Conservation (phyloP, 2,329 filamentous ascomycete species). For the Colletotrichum horii region DNA sequence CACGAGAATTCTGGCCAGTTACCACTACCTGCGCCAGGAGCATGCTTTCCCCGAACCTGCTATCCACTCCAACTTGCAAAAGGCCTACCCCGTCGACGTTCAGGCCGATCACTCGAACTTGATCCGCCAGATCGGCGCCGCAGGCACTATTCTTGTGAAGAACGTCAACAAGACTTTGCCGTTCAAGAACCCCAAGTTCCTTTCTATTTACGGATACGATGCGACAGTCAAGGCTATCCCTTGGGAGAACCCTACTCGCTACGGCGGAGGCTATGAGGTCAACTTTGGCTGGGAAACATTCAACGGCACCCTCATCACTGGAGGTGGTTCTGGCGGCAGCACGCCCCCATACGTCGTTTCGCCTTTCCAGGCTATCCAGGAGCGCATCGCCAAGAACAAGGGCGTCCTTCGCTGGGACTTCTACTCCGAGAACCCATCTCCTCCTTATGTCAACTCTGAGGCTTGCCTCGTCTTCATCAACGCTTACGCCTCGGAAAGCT, state of each 20-base stretch:
- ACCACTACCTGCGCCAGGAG: slow-evolving; percentile 58
- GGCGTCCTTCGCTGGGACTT: slow-evolving; percentile 63
- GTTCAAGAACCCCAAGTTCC: slow-evolving; percentile 53
- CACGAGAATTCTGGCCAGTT: slow-evolving; percentile 62
- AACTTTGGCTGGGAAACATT: slow-evolving; percentile 37
- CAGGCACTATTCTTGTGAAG: slow-evolving; percentile 78
- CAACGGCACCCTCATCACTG: slow-evolving; percentile 49
- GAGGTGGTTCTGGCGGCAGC: slow-evolving; percentile 32
- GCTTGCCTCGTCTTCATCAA: slow-evolving; percentile 74
- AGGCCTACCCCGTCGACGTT: slow-evolving; percentile 44
- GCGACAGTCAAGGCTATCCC: slow-evolving; percentile 50
- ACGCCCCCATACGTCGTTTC: slow-evolving; percentile 15
- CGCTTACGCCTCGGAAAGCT: slow-evolving; percentile 75
- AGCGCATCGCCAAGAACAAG: slow-evolving; percentile 56
- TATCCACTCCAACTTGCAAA: slow-evolving; percentile 64
- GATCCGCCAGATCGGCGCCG: slow-evolving; percentile 40
- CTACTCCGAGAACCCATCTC: slow-evolving; percentile 44
- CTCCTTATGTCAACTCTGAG: slow-evolving; percentile 54
- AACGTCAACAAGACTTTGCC: slow-evolving; percentile 70
- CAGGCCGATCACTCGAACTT: slow-evolving; percentile 1
- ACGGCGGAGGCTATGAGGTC: slow-evolving; percentile 48
- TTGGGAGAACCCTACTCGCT: slow-evolving; percentile 9
- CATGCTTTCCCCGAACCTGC: slow-evolving; percentile 47
- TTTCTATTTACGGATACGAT: slow-evolving; percentile 69
- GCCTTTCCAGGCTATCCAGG: slow-evolving; percentile 60